Base-by-base conservation (phyloP, 2,329 filamentous ascomycete species). In the Pestalotiopsis sp. region DNA sequence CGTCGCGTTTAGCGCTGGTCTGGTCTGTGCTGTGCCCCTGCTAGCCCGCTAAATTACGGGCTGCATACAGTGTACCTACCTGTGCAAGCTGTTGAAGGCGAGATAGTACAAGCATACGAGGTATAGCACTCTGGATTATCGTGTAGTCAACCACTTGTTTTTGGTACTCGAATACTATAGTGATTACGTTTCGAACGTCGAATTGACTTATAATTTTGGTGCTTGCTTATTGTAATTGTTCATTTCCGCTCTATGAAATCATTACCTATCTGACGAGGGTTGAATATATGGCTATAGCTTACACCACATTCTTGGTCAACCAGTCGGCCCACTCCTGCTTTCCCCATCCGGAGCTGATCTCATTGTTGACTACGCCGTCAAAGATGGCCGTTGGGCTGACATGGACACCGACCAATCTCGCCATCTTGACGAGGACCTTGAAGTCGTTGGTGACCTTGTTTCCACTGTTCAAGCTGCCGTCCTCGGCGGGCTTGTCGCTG, bases 331-430 rank as follows among this genome's bases (percentile, higher is more conserved):
- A 98, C 82, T 97, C 92, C 69, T 92, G 89, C 73, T 85, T 85
- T 0, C 87, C 91, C 89, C 94, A 98, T 27, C 90, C 87, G 69
- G 92, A 95, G 71, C 90, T 92, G 72, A 97, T 92, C 65, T 92
- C 89, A 72, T 89, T 89, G 76, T 93, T 92, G 64, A 97, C 91
- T 27, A 97, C 88, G 0, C 95, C 94, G 80, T 98, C 90, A 79
- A 97, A 95, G 64, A 97, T 85, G 23, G 95, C 94, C 0, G 95
- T 98, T 1, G 95, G 95, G 57, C 93, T 95, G 56, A 98, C 93
- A 83, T 98, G 95, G 58, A 97, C 89, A 13, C 95, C 92, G 9
- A 93, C 87, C 73, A 96, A 81, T 58, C 95, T 85, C 75, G 93
- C 88, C 79, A 91, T 91, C 87, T 95, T 97, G 70, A 95, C 89